These are phyloP conservation scores for Kingdonia uniflora DNA, from an alignment of 164 flowering plant species.

Conservation along the genomic window DNA sequence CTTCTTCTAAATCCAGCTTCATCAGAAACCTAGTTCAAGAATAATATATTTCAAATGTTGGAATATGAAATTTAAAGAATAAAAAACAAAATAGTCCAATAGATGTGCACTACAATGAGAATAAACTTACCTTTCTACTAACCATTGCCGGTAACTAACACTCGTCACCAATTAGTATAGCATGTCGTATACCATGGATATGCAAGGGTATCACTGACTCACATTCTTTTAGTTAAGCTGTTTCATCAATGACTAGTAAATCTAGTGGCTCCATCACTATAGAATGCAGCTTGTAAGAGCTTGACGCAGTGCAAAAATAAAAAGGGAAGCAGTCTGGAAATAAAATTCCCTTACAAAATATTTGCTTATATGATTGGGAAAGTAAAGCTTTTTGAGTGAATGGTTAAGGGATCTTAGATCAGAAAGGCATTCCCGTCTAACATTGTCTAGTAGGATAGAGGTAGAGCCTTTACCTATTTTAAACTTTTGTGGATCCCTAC, in stretches of 20 bases:
- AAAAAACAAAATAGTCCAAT: too few species aligned
- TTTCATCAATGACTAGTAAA: constrained; percentile 43
- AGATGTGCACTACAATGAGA: neutral
- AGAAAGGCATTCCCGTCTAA: constrained; percentile 21
- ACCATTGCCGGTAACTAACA: constrained; percentile 45
- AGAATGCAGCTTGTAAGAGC: constrained; percentile 16
- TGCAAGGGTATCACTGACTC: constrained; percentile 45
- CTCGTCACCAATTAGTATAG: constrained; percentile 45
- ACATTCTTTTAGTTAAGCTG: constrained; percentile 48
- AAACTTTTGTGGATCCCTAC: neutral
- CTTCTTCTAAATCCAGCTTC: constrained; percentile 47
- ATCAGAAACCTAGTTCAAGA: constrained; percentile 16
- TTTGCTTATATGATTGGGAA: constrained; percentile 16
- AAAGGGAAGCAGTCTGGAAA: constrained; percentile 17
- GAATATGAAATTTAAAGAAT: too few species aligned
- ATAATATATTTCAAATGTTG: neutral
- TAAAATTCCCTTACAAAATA: constrained; percentile 13
- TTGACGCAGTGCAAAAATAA: constrained; percentile 47
- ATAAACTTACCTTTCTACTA: constrained; percentile 32
- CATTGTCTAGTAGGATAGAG: neutral
- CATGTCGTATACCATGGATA: constrained; percentile 28
- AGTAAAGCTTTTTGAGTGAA: constrained; percentile 19
- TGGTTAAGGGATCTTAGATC: constrained; percentile 16
- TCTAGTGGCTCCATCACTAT: constrained; percentile 12
- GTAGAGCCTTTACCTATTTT: neutral